These are phyloP conservation scores for Vitis hybrid DNA, from an alignment of 177 flowering plant species.

Conservation along the genomic window DNA sequence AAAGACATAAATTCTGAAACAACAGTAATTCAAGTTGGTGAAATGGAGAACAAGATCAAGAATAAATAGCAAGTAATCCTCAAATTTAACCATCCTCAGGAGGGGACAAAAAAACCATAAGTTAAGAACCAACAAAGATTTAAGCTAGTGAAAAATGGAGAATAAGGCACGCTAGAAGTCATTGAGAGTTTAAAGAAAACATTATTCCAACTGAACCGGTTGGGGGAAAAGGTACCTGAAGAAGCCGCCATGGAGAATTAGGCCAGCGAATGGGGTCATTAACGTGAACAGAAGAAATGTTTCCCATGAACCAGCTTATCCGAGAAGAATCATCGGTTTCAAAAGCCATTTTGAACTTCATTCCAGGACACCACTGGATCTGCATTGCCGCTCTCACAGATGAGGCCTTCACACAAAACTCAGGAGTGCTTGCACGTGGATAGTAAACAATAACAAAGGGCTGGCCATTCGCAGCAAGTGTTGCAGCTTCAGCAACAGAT, in stretches of 20 bases:
- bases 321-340: slow-evolving; percentile 68
- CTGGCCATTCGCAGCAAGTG: slow-evolving; percentile 41
- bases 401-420: slow-evolving; percentile 54
- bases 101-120: too few species aligned
- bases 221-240: slow-evolving; percentile 68
- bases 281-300: slow-evolving; percentile 52
- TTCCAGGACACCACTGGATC: slow-evolving; percentile 58
- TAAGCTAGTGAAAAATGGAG: too few species aligned
- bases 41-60: too few species aligned
- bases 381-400: slow-evolving; percentile 47
- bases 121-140: too few species aligned
- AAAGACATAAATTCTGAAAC: too few species aligned
- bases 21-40: too few species aligned
- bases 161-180: too few species aligned
- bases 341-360: slow-evolving; percentile 70
- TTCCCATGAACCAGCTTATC: slow-evolving; percentile 69
- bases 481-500: slow-evolving; percentile 50
- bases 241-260: slow-evolving; percentile 68
- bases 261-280: slow-evolving; percentile 62
- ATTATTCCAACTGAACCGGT: slow-evolving; percentile 29
- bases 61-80: too few species aligned
- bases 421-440: slow-evolving; percentile 57
- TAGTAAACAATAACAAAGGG: slow-evolving; percentile 60
- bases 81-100: too few species aligned
- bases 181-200: neutral